These are phyloP conservation scores for Ustilago loliicola DNA, from an alignment of 1,284 basidiomycete species.

Conservation along the genomic window DNA sequence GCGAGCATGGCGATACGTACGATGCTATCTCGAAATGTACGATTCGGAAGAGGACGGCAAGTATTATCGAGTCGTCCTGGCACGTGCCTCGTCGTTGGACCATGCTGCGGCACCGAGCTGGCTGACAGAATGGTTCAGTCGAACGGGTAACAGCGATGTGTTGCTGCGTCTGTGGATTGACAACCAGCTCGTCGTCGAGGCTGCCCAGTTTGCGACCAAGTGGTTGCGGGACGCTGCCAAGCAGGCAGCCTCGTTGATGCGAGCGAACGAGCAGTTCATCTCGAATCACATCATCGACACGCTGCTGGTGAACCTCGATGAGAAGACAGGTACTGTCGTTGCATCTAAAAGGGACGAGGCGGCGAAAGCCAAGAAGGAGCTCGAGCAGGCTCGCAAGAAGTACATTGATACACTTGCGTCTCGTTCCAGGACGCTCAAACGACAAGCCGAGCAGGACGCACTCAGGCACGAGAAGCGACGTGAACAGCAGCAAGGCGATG, in stretches of 20 bases:
- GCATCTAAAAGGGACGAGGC: slow-evolving; percentile 27
- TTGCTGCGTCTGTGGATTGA: slow-evolving; percentile 45
- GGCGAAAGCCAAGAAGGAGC: slow-evolving; percentile 10
- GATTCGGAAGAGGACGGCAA: slow-evolving; percentile 76
- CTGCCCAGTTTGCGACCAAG: slow-evolving; percentile 25
- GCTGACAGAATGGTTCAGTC: slow-evolving; percentile 44
- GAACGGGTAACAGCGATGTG: slow-evolving; percentile 37
- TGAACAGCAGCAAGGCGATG: slow-evolving; percentile 35
- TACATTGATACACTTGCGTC: slow-evolving; percentile 28
- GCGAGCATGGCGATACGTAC: slow-evolving; percentile 88
- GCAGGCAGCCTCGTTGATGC: slow-evolving; percentile 13
- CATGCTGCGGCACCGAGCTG: slow-evolving; percentile 25
- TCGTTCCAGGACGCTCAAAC: slow-evolving; percentile 33
- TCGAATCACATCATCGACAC: slow-evolving; percentile 46
- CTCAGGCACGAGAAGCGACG: slow-evolving; percentile 46
- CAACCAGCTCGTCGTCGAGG: slow-evolving; percentile 38
- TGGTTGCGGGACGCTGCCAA: slow-evolving; percentile 31
- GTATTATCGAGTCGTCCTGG: slow-evolving; percentile 76
- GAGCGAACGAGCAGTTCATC: slow-evolving; percentile 30
- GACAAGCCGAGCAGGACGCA: slow-evolving; percentile 49
- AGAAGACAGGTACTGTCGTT: slow-evolving; percentile 21
- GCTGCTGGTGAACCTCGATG: slow-evolving; percentile 39
- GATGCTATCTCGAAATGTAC: slow-evolving; percentile 81
- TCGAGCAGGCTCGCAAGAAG: slow-evolving; percentile 38
- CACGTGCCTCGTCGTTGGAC: slow-evolving; percentile 26